Base-by-base conservation (phyloP, 192 early-diverging fungal species). In the Coemansia nantahalensis region DNA sequence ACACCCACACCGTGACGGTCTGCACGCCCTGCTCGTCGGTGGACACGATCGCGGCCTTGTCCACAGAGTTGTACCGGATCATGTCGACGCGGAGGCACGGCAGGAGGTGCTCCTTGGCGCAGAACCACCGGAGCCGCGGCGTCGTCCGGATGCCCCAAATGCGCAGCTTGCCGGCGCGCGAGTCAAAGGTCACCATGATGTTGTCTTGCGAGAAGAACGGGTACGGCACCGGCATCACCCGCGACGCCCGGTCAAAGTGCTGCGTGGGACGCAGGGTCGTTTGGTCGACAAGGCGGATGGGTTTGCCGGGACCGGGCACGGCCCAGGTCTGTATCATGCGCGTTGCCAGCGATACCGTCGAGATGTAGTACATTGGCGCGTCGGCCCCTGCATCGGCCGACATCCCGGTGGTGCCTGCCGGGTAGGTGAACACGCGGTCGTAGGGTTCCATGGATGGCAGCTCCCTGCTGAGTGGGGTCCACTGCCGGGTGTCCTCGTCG, bases 51-150 rank as follows among this genome's bases (percentile, higher is more conserved):
- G 74, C 74, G 4, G 74, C 74, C 51, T 77, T 77, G 59, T 77
- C 74, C n/a, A 77, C 66, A 8, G 74, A 77, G 45, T 77, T 77
- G 74, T 77, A 77, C 12, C 74, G 48, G 36, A 77, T 77, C 74
- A 77, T 77, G 14, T 65, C 56, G 1, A 67, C 74, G 28, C 59
- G 63, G 45, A 77, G 60, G 23, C 55, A 66, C 22, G 74, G 74
- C 5, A 77, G 49, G 16, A 56, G 58, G 15, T 77, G 74, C 38
- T 77, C 57, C 41, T 77, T 77, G 36, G 74, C 61, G 43, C 67
- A 70, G 48, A 70, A 69, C 74, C 74, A 77, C 23, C 54, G 40
- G 32, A 70, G 36, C 3, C 45, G 41, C 1, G 67, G 58, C 10
- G 41, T 13, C 2, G 62, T 51, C 30, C 66, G 66, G 44, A 77